These are phyloP conservation scores for Tuber microsphaerosporum DNA, from an alignment of 495 filamentous ascomycete species.

Conservation along the genomic window DNA sequence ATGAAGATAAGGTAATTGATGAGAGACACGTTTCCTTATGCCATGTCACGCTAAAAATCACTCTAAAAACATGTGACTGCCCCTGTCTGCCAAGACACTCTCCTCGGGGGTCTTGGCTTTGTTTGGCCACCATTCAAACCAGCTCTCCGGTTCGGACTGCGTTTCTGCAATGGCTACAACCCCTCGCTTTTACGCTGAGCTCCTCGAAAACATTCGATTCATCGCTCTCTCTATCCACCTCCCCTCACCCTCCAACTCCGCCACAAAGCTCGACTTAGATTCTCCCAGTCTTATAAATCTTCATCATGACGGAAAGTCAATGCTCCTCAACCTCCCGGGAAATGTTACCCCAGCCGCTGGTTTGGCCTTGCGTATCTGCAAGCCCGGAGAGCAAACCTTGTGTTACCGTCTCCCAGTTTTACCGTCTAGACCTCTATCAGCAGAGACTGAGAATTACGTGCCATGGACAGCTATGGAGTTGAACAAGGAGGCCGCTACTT, in stretches of 20 bases:
- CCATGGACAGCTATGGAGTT: slow-evolving; percentile 72
- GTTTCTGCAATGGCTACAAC: slow-evolving; percentile 11
- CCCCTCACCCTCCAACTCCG: slow-evolving; percentile 46
- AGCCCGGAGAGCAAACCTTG: slow-evolving; percentile 46
- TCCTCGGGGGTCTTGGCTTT: background rate
- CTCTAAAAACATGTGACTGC: background rate
- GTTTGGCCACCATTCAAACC: background rate
- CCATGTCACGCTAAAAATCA: background rate
- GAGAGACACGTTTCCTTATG: too few species aligned
- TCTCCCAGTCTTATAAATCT: slow-evolving; percentile 49
- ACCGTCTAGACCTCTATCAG: slow-evolving; percentile 24
- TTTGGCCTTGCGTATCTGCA: slow-evolving; percentile 42
- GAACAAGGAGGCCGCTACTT: slow-evolving; percentile 43
- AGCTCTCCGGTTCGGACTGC: background rate
- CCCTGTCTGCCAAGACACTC: background rate
- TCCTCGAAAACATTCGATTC: slow-evolving; percentile 77
- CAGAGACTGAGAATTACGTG: slow-evolving; percentile 36
- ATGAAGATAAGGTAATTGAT: background rate
- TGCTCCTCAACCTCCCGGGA: slow-evolving; percentile 60
- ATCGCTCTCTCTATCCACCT: slow-evolving; percentile 67
- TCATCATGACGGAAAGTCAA: slow-evolving; percentile 50
- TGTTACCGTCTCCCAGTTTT: slow-evolving; percentile 65
- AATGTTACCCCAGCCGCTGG: slow-evolving; percentile 45
- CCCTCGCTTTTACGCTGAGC: slow-evolving; percentile 71
- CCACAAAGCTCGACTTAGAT: slow-evolving; percentile 49